Percentiles rank a stretch among this genome's conserved stretches.
These are phyloP conservation scores for Clonostachys byssicola DNA, from an alignment of 2,329 filamentous ascomycete species.

Conservation along the genomic window DNA sequence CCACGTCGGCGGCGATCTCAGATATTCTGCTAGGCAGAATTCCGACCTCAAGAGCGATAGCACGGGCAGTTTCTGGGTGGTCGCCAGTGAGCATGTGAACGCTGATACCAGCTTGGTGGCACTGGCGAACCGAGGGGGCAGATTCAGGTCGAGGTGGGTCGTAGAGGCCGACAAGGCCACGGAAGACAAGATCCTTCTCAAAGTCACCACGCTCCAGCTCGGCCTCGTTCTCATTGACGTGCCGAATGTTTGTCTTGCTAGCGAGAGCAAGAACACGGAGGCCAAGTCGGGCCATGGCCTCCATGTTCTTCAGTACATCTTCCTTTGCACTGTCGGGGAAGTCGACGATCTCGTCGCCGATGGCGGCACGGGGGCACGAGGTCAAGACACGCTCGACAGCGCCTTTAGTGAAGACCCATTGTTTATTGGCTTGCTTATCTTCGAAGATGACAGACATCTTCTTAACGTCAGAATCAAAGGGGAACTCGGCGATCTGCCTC, in stretches of 20 bases:
- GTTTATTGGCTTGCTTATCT: conserved; percentile 16
- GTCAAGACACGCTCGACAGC: conserved; percentile 66
- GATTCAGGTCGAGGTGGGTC: conserved; percentile 69
- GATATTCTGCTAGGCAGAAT: conserved; percentile 51
- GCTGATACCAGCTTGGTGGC: conserved; percentile 57
- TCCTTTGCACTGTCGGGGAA: conserved; percentile 49
- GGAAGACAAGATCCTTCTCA: conserved; percentile 59
- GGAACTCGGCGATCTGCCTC: conserved; percentile 44
- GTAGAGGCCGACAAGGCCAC: conserved; percentile 68
- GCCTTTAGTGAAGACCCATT: conserved; percentile 52
- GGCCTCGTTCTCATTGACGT: conserved; percentile 33
- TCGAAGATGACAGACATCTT: conserved; percentile 53
- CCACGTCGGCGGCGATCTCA: conserved; percentile 46
- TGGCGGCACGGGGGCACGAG: conserved; percentile 49
- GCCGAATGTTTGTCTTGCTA: conserved; percentile 5
- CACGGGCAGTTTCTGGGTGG: conserved; percentile 59
- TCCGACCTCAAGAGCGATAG: conserved; percentile 60
- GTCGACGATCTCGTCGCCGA: conserved; percentile 31
- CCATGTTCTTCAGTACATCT: conserved; percentile 64
- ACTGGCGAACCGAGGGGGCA: conserved; percentile 50
- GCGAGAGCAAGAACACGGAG: conserved; percentile 68
- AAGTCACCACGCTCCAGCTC: conserved; percentile 53
- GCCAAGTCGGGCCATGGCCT: conserved; percentile 60
- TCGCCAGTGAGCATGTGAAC: conserved; percentile 71
- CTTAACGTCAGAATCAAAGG: conserved; percentile 55